Conservation (phyloP, 179 eudicot genomes). For the Beta corolliflora region DNA sequence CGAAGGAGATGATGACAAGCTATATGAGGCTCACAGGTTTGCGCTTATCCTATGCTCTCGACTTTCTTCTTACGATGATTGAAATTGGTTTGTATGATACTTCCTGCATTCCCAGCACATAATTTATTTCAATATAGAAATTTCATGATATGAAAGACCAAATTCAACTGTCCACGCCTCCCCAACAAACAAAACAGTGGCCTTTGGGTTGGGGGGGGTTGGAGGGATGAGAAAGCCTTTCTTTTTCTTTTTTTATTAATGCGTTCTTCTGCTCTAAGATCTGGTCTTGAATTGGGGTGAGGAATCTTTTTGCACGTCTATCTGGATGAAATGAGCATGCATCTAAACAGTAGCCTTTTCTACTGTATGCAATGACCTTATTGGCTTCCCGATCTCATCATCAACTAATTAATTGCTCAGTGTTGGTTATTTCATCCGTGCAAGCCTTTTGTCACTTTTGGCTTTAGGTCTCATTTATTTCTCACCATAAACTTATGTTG, state of each 20-base stretch:
- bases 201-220: neutral
- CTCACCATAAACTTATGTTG: too few species aligned
- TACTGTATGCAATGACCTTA: too few species aligned
- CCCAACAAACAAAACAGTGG: neutral
- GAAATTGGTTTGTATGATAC: constrained; percentile 4
- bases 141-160: neutral
- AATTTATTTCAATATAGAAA: neutral
- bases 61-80: constrained; percentile 6
- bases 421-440: too few species aligned
- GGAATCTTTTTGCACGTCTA: neutral
- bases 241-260: neutral
- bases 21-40: constrained; percentile 96
- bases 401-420: too few species aligned
- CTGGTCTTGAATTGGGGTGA: too few species aligned
- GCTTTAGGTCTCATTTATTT: too few species aligned
- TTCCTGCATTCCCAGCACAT: neutral
- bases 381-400: too few species aligned
- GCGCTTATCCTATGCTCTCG: constrained; percentile 17
- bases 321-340: neutral
- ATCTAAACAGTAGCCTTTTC: neutral
- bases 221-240: neutral
- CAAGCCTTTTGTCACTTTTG: too few species aligned
- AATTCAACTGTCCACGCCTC: neutral
- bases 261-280: too few species aligned
- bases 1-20: constrained; percentile 91